Conservation (phyloP, 371 early-diverging fungal genomes). For the Mucor sp. region DNA sequence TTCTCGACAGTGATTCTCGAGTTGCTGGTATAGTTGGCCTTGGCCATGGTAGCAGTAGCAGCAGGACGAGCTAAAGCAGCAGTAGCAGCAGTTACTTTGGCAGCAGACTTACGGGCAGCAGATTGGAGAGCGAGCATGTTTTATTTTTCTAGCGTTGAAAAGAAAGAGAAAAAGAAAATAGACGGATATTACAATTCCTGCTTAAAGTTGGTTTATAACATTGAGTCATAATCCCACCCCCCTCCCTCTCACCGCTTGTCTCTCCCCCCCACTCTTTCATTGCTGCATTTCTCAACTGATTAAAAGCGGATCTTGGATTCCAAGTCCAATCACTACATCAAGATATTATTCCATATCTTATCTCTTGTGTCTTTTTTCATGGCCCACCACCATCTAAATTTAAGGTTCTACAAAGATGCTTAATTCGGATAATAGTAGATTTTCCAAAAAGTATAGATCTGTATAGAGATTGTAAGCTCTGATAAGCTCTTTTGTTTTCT, state of each 20-base stretch:
- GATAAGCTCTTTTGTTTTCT: neutral
- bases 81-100: neutral
- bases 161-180: neutral
- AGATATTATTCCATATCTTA: neutral
- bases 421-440: neutral
- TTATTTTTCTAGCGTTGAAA: neutral
- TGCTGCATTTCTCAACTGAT: neutral
- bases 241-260: neutral
- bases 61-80: slow-evolving; percentile 19
- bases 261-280: neutral
- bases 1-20: slow-evolving; percentile 73
- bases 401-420: neutral
- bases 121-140: slow-evolving; percentile 25
- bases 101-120: slow-evolving; percentile 23
- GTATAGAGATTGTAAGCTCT: neutral
- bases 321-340: neutral
- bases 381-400: neutral
- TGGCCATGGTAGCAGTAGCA: slow-evolving; percentile 1
- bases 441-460: neutral
- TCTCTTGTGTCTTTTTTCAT: neutral
- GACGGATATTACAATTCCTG: neutral
- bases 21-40: slow-evolving; percentile 38
- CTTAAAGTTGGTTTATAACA: neutral
- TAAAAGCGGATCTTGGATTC: neutral
- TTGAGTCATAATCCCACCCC: neutral